phyloP scores from a whole-genome alignment of 1,284 basidiomycete genomes.

The Phylloboletellus chloephorus region DNA sequence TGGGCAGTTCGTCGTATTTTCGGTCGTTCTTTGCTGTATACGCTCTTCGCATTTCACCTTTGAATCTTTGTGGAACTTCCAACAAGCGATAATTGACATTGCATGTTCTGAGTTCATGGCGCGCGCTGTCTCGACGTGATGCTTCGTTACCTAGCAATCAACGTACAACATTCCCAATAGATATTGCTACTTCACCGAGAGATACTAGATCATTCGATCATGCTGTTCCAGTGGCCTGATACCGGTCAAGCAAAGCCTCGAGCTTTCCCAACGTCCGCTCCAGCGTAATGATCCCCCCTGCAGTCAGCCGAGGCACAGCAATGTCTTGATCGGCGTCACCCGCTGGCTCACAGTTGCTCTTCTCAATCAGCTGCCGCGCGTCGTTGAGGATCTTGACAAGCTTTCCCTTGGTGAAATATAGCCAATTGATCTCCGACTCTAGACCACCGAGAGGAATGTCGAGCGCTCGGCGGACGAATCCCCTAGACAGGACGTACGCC shows the following conservation, averaged over 20 bases:
- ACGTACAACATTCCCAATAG: slow-evolving; percentile 29
- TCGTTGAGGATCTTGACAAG: slow-evolving; percentile 66
- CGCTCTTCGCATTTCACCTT: slow-evolving; percentile 11
- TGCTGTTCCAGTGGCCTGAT: slow-evolving; percentile 13
- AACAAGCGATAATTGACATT: slow-evolving; percentile 5
- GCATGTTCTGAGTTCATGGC: slow-evolving; percentile 4
- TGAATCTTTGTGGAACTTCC: slow-evolving; percentile 4
- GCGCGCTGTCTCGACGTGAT: slow-evolving; percentile 5
- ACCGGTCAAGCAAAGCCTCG: slow-evolving; percentile 32
- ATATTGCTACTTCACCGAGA: slow-evolving; percentile 20
- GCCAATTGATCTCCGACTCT: slow-evolving; percentile 66
- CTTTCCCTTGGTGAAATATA: slow-evolving; percentile 65
- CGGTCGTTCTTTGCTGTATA: slow-evolving; percentile 22
- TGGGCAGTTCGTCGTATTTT: slow-evolving; percentile 14
- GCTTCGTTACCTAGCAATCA: slow-evolving; percentile 21
- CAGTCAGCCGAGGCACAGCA: slow-evolving; percentile 71
- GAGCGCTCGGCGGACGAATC: slow-evolving; percentile 82
- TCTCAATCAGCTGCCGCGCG: slow-evolving; percentile 60
- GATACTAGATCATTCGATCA: slow-evolving; percentile 16
- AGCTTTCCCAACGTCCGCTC: slow-evolving; percentile 64
- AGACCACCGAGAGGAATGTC: slow-evolving; percentile 71
- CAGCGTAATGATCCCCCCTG: slow-evolving; percentile 77
- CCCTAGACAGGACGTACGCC: slow-evolving; percentile 85
- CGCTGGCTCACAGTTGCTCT: slow-evolving; percentile 46
- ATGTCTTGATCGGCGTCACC: slow-evolving; percentile 46